Base-by-base conservation (phyloP, 2,329 filamentous ascomycete species). In the Calonectria fujianensis region DNA sequence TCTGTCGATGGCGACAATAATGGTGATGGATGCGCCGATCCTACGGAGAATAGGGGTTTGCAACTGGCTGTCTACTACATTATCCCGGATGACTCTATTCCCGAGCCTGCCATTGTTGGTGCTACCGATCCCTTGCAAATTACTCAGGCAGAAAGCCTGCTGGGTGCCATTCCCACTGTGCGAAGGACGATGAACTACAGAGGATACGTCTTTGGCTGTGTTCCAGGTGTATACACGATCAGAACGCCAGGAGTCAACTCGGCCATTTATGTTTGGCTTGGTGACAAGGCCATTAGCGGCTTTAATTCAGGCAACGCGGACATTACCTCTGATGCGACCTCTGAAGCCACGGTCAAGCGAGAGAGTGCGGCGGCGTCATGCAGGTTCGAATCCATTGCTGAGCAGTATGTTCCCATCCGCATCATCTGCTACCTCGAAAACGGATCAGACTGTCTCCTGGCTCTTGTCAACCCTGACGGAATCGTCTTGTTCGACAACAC, bases 371-470 rank as follows among this genome's bases (percentile, higher is more conserved):
- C 35, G 3, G 27, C 20, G 6, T 37, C 20, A 7, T 29, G 31
- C n/a, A 3, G 2, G 13, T 68, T 68, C 18, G 32, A 37, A 13
- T 54, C 65, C 27, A 1, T 16, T 6, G 50, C 45, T 24, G 41
- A 61, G 14, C 27, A 61, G 14, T 69, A 50, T 29, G 9, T 69
- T 8, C 52, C 67, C 20, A 61, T 69, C 14, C 67, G 67, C 9
- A 50, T 69, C 41, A 50, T 63, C 31, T 69, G 54, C 54, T 61
- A 61, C 54, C 39, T 61, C 18, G 68, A 70, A 20, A 64, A 51
- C 29, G 73, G 41, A n/a, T 3, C 32, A 29, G 51, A 48, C 24
- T 69, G 57, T 18, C 37, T 27, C 31, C 5, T 69, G 4, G n/a
- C 51, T 10, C 13, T 59, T 2, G 37, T 61, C 13, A 68, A 67